These are phyloP conservation scores for Colletotrichum navitas DNA, from an alignment of 2,329 filamentous ascomycete species.

Conservation along the genomic window DNA sequence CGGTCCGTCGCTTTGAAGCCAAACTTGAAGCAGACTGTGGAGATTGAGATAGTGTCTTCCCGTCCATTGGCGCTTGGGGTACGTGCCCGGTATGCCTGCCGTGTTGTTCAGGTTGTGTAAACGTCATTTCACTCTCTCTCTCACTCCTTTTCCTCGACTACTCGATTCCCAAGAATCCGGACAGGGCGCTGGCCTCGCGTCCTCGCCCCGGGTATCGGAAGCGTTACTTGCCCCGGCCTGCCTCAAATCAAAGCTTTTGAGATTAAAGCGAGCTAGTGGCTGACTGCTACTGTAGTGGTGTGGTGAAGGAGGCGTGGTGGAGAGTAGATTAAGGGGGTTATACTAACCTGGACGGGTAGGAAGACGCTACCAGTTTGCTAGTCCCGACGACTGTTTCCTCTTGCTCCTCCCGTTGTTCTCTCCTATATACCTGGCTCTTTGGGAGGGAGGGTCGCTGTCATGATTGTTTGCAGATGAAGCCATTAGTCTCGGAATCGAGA, in stretches of 20 bases:
- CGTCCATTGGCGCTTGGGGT: not conserved
- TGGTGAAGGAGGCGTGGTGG: constrained; percentile 19
- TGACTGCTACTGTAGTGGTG: constrained; percentile 15
- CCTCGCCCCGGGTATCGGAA: constrained; percentile 6
- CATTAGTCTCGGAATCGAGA: not conserved
- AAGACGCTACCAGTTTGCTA: not conserved
- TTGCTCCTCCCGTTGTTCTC: not conserved
- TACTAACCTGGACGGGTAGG: not conserved
- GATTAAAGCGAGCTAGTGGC: constrained; percentile 8
- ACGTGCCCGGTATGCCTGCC: constrained; percentile 1
- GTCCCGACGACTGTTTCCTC: not conserved
- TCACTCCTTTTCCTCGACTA: not conserved
- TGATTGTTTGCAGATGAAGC: not conserved
- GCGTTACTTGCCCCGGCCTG: not conserved
- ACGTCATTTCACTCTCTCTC: not conserved
- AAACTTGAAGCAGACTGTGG: constrained; percentile 20
- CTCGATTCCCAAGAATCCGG: not conserved
- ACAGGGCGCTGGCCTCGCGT: not conserved
- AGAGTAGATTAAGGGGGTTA: constrained; percentile 18
- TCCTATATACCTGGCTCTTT: not conserved
- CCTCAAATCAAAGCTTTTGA: constrained; percentile 3
- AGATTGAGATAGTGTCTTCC: constrained; percentile 21
- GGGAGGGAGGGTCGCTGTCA: not conserved
- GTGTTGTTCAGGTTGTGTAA: not conserved
- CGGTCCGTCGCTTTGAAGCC: constrained; percentile 1